Conservation (phyloP, 768 basidiomycete genomes). For the Filobasidium floriforme region DNA sequence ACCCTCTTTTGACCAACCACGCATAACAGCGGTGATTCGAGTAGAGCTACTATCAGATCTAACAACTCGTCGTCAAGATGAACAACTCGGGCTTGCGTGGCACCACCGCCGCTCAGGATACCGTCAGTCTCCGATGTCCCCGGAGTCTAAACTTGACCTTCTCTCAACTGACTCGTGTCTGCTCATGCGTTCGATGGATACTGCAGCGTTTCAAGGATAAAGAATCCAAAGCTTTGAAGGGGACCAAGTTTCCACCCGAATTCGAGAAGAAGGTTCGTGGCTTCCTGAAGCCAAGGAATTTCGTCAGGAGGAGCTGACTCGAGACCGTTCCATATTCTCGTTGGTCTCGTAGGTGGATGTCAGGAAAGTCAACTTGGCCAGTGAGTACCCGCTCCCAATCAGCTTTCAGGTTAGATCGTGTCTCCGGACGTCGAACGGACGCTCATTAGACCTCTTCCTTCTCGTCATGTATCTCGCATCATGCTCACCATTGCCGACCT, state of each 20-base stretch:
- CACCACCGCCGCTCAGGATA: slow-evolving; percentile 37
- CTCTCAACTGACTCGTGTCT: background rate
- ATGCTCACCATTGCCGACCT: no score
- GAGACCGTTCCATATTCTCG: no score
- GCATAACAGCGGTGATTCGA: background rate
- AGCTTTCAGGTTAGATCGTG: background rate
- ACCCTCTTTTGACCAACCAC: background rate
- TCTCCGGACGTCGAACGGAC: background rate
- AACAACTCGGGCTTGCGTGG: slow-evolving; percentile 28
- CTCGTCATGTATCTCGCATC: background rate
- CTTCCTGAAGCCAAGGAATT: no score
- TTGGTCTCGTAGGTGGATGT: slow-evolving; percentile 52
- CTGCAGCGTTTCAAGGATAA: slow-evolving; percentile 77
- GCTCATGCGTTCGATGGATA: background rate
- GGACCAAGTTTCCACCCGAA: slow-evolving; percentile 80
- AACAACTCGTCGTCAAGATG: background rate
- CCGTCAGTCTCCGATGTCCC: slow-evolving; percentile 30
- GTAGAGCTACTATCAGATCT: background rate
- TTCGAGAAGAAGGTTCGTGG: slow-evolving; percentile 74
- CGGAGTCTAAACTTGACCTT: background rate
- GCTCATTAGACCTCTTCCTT: background rate
- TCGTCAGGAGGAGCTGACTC: no score
- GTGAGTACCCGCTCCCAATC: background rate
- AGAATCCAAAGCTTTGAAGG: slow-evolving; percentile 77
- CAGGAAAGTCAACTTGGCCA: slow-evolving; percentile 80